Conservation (phyloP, 345 rosid genomes). For the Limnanthes douglasii region DNA sequence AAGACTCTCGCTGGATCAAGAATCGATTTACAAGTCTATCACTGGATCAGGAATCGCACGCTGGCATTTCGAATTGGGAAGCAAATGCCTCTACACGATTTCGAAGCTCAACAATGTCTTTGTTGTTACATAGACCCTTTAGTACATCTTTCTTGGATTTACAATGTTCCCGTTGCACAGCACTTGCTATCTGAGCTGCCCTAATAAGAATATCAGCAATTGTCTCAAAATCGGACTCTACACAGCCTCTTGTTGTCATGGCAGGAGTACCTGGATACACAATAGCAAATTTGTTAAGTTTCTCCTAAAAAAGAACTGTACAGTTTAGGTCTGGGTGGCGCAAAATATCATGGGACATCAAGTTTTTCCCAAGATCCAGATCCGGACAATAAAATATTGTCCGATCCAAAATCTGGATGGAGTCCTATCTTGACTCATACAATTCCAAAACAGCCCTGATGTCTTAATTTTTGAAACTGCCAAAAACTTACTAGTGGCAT, state of each 20-base stretch:
- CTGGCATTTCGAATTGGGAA: conserved; percentile 81
- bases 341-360: too few species aligned
- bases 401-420: neutral
- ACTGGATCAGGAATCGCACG: conserved; percentile 38
- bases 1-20: too few species aligned
- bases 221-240: conserved; percentile 76
- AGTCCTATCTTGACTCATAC: too few species aligned
- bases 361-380: neutral
- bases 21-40: too few species aligned
- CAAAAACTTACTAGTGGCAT: too few species aligned
- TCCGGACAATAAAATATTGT: neutral
- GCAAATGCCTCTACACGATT: conserved; percentile 57
- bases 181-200: conserved; percentile 62
- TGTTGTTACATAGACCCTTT: conserved; percentile 38
- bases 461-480: too few species aligned
- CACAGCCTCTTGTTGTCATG: conserved; percentile 90
- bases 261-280: conserved; percentile 68
- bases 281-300: too few species aligned
- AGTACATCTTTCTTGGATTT: conserved; percentile 41
- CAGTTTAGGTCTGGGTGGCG: too few species aligned
- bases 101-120: conserved; percentile 56
- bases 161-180: conserved; percentile 43
- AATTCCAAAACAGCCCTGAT: too few species aligned
- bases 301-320: too few species aligned
- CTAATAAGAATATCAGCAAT: conserved; percentile 65